Evolutionary conservation across 352 stramenopile species (phyloP), one percentile per base, ranked within the genome.

Genomic region (Phytopythium oedochilum): DNA sequence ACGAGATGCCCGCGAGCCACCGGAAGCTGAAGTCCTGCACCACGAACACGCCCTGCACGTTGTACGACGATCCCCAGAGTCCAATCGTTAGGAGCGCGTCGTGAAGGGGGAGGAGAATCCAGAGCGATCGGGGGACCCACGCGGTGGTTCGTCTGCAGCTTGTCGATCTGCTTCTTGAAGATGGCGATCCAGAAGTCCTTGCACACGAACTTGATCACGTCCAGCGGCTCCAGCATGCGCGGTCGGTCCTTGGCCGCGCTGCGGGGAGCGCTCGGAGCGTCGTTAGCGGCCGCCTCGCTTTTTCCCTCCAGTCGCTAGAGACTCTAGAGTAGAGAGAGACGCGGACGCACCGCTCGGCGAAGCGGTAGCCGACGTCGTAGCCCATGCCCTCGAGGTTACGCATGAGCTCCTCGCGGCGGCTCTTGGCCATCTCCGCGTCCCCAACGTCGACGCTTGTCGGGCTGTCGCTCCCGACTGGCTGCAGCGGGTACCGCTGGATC

Each of bases 101-200:
- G n/a, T n/a, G n/a, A n/a, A n/a, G n/a, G n/a, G n/a, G n/a, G n/a
- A n/a, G n/a, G n/a, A n/a, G n/a, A n/a, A n/a, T n/a, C n/a, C n/a
- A n/a, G n/a, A n/a, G n/a, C n/a, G n/a, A n/a, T n/a, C n/a, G n/a
- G 10, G 2, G 34, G 86, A 10, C 90, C 66, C 53, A 96, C 93
- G 22, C 94, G 72, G 70, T 99, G 95, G 75, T 99, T 99, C 23
- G 96, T 98, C 80, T 98, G 95, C 32, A 99, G 73, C 76, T 98
- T 98, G 70, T 98, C 95, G 69, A 99, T 98, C 72, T 98, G 92
- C 67, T 98, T 99, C 55, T 97, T 92, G 68, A 98, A 99, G 46
- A 98, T 92, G 51, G 97, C 75, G 61, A 92, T 97, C 96, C 96
- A 99, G 57, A 99, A 96, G 70, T 98, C 96, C 70, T 99, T 99